Evolutionary conservation across 1,284 basidiomycete species (phyloP).

Genomic region (Peniophora sp.): DNA sequence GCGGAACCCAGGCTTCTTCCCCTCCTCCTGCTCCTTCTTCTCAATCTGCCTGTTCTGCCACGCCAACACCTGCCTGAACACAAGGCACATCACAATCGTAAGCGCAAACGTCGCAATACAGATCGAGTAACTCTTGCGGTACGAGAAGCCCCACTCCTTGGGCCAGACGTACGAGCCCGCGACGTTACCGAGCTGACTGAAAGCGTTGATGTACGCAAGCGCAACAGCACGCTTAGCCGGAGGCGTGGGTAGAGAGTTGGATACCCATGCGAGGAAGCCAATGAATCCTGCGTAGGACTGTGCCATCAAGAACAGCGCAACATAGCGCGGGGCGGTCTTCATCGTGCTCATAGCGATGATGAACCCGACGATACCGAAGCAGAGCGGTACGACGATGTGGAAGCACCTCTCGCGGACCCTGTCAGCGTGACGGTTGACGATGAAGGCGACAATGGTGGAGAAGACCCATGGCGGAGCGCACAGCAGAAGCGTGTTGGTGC

Average conservation of each 20-base stretch:
- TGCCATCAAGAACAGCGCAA: constrained; percentile 74
- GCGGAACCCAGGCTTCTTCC: constrained; percentile 21
- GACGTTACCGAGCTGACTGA: constrained; percentile 70
- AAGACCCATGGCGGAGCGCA: constrained; percentile 76
- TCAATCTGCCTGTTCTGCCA: constrained; percentile 26
- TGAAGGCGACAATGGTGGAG: constrained; percentile 46
- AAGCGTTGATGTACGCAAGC: constrained; percentile 65
- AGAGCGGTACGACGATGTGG: constrained; percentile 49
- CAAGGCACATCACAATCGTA: constrained; percentile 39
- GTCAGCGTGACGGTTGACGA: constrained; percentile 64
- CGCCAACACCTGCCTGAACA: constrained; percentile 35
- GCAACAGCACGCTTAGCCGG: constrained; percentile 73
- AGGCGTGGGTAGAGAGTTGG: constrained; percentile 58
- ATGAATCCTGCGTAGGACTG: constrained; percentile 69
- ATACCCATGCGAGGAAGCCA: constrained; percentile 64
- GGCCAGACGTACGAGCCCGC: constrained; percentile 54
- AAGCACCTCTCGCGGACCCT: constrained; percentile 55
- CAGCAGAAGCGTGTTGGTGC: constrained; percentile 60
- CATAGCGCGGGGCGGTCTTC: constrained; percentile 59
- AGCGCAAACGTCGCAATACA: constrained; percentile 35
- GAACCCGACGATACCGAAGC: constrained; percentile 64
- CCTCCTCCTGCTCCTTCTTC: constrained; percentile 21
- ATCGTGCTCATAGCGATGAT: constrained; percentile 64
- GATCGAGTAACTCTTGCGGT: constrained; percentile 37
- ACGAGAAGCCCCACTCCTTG: constrained; percentile 31